phyloP scores from a whole-genome alignment of 2,329 filamentous ascomycete species.

The Monosporascus sp. region DNA sequence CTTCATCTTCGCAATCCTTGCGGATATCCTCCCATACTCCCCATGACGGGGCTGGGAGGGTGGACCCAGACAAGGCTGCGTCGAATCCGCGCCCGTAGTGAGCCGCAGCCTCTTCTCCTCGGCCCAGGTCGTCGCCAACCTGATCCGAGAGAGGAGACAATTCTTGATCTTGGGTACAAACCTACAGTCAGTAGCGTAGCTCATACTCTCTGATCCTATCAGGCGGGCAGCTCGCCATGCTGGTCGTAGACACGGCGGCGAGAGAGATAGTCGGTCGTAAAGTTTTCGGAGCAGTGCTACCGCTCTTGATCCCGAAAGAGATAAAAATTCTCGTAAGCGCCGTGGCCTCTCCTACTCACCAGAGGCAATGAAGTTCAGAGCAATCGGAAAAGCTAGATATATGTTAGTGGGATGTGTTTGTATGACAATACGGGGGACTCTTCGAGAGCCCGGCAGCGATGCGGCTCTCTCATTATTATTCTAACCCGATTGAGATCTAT shows the following conservation, averaged over 20 bases:
- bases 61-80: slow-evolving; percentile 44
- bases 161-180: slow-evolving; percentile 40
- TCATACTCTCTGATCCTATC: slow-evolving; percentile 17
- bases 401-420: slow-evolving; percentile 24
- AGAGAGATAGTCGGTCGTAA: not conserved
- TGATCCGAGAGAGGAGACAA: slow-evolving; percentile 15
- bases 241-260: not conserved
- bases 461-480: slow-evolving; percentile 13
- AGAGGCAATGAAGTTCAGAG: slow-evolving; percentile 86
- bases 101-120: slow-evolving; percentile 49
- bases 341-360: slow-evolving; percentile 62
- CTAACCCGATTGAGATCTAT: slow-evolving; percentile 81
- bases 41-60: slow-evolving; percentile 30
- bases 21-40: slow-evolving; percentile 32
- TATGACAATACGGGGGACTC: not conserved
- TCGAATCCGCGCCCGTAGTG: slow-evolving; percentile 81
- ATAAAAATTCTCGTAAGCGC: slow-evolving; percentile 22
- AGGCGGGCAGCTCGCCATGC: not conserved
- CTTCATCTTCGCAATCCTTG: slow-evolving; percentile 50
- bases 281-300: slow-evolving; percentile 43
- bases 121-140: slow-evolving; percentile 2
- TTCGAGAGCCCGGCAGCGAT: slow-evolving; percentile 11
- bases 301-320: slow-evolving; percentile 51
- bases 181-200: slow-evolving; percentile 31
- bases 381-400: slow-evolving; percentile 65